Evolutionary conservation across 345 rosid genomes (phyloP).

Genomic region (Eucalyptus curtisii): DNA sequence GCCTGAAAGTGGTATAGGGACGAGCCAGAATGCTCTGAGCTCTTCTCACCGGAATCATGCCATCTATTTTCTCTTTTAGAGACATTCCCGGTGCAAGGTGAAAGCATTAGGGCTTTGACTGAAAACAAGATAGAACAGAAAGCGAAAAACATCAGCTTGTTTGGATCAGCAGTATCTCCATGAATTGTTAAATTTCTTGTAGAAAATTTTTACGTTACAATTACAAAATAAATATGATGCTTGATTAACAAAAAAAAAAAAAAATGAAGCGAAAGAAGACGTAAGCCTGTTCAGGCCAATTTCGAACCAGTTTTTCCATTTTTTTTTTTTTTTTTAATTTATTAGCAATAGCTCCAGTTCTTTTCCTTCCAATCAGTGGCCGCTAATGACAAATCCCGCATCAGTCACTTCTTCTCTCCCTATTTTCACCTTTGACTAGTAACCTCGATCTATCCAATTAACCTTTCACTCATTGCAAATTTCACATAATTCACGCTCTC

Average conservation of each 20-base stretch:
- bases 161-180: background rate
- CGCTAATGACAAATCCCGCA: background rate
- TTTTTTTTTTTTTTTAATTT: background rate
- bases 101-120: background rate
- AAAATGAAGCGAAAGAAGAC: background rate
- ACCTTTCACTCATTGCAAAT: background rate
- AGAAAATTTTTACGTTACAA: background rate
- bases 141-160: background rate
- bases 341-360: background rate
- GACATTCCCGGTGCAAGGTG: background rate
- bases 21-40: background rate
- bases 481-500: background rate
- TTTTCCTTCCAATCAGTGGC: background rate
- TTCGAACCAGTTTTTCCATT: background rate
- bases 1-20: background rate
- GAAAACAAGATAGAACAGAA: background rate
- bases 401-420: background rate
- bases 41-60: background rate
- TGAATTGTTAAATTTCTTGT: background rate
- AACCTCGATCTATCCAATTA: too few species aligned
- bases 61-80: background rate
- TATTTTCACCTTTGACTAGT: background rate
- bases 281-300: background rate
- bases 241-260: background rate
- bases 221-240: background rate